Conservation (phyloP, 805 yeast species). For the Suhomyces canberraensis region DNA sequence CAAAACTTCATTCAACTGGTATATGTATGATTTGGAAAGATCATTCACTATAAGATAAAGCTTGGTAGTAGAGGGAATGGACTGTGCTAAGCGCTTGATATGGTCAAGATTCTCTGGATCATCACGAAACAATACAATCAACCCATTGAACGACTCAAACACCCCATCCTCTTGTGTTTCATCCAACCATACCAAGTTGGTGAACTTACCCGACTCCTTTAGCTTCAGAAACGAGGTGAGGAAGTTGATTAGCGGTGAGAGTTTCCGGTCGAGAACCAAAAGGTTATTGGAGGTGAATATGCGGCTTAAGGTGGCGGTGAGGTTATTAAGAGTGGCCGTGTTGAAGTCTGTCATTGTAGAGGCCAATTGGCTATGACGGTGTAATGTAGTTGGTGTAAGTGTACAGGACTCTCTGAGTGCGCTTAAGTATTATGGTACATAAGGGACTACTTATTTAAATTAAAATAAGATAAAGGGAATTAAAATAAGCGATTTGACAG, state of each 20-base stretch:
- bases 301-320: constrained; percentile 18
- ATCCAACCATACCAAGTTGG: constrained; percentile 12
- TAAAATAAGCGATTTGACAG: too few species aligned
- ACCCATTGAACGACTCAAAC: constrained; percentile 14
- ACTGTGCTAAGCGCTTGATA: constrained; percentile 11
- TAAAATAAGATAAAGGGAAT: too few species aligned
- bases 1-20: constrained; percentile 27
- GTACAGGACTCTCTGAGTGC: too few species aligned
- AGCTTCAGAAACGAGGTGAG: constrained; percentile 55
- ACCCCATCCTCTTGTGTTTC: constrained; percentile 5
- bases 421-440: too few species aligned
- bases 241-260: constrained; percentile 50
- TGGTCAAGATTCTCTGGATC: constrained; percentile 15
- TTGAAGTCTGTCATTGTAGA: constrained; percentile 13
- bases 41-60: constrained; percentile 35
- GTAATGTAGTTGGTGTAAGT: too few species aligned
- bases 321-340: constrained; percentile 15
- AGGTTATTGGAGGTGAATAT: constrained; percentile 24
- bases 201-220: constrained; percentile 48
- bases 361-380: too few species aligned
- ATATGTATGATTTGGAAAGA: constrained; percentile 30
- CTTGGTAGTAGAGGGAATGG: constrained; percentile 4
- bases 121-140: constrained; percentile 16
- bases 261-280: constrained; percentile 40
- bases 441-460: too few species aligned